Base-by-base conservation (phyloP, 306 rosid genomes). In the Echinosophora koreensis region DNA sequence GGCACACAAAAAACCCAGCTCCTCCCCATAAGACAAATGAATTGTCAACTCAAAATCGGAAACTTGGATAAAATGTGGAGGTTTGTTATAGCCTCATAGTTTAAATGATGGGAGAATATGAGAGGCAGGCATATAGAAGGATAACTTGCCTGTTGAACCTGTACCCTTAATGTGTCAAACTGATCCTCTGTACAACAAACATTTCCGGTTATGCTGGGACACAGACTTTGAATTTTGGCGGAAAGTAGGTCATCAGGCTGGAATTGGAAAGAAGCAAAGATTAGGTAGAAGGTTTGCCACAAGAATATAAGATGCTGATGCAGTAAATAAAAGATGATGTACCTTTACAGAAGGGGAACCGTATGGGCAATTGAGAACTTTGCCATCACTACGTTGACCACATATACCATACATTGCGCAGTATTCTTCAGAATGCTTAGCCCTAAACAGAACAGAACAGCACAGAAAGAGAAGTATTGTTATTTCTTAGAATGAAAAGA, bases 381-480 rank as follows among this genome's bases (percentile, higher is more conserved):
- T 94, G 42, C 97, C 97, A 51, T 94, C 98, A 47, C 90, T 88
- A 63, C 97, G 90, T 66, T 88, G 87, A 60, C 95, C 98, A 63
- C 98, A 94, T 56, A 92, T 89, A 87, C 82, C 97, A 84, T 90
- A 94, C 98, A 94, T 94, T 49, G 98, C 95, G 87, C 98, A 94
- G 85, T 89, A 94, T 73, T 88, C 97, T 76, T 69, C 34, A 38
- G 93, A 83, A 80, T 94, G 97, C 30, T 50, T 83, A 73, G 79
- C 84, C 85, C 97, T 94, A 76, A 67, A 34, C 50, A 8, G 6
- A 39, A 39, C 38, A 35, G 4, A 22, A 22, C 22, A 1, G 22
- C 0, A 22, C 22, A 82, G 9, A 50, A 44, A 67, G 4, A 67
- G 27, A 64, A 37, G 47, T 41, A 76, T 14, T 62, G 14, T 10